Evolutionary conservation across 169 alveolate genomes (phyloP).

Genomic region (Plasmodium chabaudi): DNA sequence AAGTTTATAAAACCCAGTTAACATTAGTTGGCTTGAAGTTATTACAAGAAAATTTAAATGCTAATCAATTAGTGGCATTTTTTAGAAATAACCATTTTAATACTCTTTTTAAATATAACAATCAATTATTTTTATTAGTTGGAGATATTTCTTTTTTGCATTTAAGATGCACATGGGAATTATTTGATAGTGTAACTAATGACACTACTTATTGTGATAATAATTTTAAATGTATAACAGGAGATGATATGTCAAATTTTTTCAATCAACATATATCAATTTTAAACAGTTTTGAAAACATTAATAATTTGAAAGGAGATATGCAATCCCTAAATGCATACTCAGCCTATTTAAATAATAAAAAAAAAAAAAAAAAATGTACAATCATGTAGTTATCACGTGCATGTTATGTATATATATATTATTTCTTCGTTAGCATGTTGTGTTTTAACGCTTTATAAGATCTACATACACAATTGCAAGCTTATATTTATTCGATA

Average conservation of each 20-base stretch:
- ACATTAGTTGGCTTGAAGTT: conserved; percentile 72
- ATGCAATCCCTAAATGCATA: conserved; percentile 19
- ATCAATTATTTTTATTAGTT: conserved; percentile 60
- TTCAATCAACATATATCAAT: conserved; percentile 20
- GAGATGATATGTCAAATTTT: conserved; percentile 17
- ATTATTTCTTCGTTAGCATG: too few relatives aligned
- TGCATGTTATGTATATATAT: too few relatives aligned
- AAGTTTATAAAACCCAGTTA: conserved; percentile 68
- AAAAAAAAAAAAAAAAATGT: conserved; percentile 76
- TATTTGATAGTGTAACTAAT: conserved; percentile 74
- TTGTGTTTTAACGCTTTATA: too few relatives aligned
- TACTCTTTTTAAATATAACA: conserved; percentile 71
- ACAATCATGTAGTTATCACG: conserved; percentile 32
- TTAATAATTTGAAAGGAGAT: conserved; percentile 4
- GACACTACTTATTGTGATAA: conserved; percentile 72
- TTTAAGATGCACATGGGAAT: conserved; percentile 76
- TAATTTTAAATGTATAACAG: conserved; percentile 45
- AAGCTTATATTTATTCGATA: too few relatives aligned
- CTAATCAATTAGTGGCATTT: conserved; percentile 73
- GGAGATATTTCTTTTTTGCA: conserved; percentile 74
- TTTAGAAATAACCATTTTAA: conserved; percentile 76
- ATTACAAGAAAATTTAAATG: conserved; percentile 50
- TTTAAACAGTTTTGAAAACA: conserved; percentile 32
- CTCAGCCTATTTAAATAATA: conserved; percentile 14
- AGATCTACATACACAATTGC: too few relatives aligned